Percentiles rank a stretch among this genome's conserved stretches.
These are phyloP conservation scores for Neonectria magnoliae DNA, from an alignment of 2,329 filamentous ascomycete genomes.

Conservation along the genomic window DNA sequence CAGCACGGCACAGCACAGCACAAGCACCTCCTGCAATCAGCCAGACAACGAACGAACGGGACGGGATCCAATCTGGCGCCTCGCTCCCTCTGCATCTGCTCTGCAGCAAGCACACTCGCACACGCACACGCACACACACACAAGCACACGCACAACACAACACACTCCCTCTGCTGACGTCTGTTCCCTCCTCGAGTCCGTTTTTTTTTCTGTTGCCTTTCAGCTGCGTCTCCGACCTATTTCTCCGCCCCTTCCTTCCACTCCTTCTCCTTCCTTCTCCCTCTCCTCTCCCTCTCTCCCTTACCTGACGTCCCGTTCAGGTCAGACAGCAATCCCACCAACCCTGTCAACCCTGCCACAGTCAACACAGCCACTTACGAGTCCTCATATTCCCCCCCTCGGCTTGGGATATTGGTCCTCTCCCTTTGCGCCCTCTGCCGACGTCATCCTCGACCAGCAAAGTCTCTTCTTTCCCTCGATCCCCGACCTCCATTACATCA, in stretches of 20 bases:
- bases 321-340: conserved; percentile 17
- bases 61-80: conserved; percentile 10
- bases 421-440: neutral
- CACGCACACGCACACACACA: neutral
- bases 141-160: neutral
- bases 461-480: neutral
- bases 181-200: conserved; percentile 12
- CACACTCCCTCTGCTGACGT: conserved; percentile 17
- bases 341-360: conserved; percentile 7
- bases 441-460: neutral
- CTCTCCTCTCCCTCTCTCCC: conserved; percentile 1
- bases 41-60: neutral
- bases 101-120: neutral
- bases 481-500: neutral
- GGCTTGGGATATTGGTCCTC: conserved; percentile 2
- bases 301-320: neutral
- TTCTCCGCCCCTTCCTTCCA: conserved; percentile 23
- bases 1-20: neutral
- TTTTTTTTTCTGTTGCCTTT: conserved; percentile 17
- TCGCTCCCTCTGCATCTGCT: conserved; percentile 15
- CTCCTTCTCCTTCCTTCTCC: conserved; percentile 13
- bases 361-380: conserved; percentile 11
- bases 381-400: conserved; percentile 5
- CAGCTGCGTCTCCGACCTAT: conserved; percentile 1
- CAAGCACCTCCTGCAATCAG: conserved; percentile 1